Percentiles rank a stretch among this genome's conserved stretches.
Conservation (phyloP, 768 basidiomycete species). For the Coprinopsis sp. region DNA sequence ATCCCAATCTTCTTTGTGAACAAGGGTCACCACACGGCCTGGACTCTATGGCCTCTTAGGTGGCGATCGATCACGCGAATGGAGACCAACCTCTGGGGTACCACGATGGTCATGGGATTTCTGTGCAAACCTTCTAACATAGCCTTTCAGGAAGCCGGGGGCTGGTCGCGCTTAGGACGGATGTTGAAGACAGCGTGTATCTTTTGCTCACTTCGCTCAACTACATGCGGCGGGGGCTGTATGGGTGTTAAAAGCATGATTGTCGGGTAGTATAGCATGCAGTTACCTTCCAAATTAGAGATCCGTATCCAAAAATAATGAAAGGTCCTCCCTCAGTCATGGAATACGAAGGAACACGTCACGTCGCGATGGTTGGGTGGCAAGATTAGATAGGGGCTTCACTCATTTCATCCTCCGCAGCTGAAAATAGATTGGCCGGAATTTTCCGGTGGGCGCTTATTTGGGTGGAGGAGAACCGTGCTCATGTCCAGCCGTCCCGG, state of each 20-base stretch:
- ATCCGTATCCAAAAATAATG: slow-evolving; percentile 89
- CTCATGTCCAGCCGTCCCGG: no score
- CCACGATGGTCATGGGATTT: slow-evolving; percentile 91
- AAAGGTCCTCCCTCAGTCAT: slow-evolving; percentile 31
- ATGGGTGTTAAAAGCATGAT: neutral
- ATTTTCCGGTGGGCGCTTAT: no score
- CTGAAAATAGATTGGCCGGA: no score
- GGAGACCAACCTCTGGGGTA: slow-evolving; percentile 64
- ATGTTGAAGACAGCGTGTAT: neutral
- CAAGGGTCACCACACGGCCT: slow-evolving; percentile 85
- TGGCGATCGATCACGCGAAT: neutral
- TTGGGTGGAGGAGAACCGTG: no score
- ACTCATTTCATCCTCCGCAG: no score
- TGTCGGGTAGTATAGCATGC: neutral
- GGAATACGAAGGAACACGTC: no score
- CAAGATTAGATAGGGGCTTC: no score
- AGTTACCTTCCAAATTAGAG: slow-evolving; percentile 83
- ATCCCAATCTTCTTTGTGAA: slow-evolving; percentile 88
- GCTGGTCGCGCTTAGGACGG: slow-evolving; percentile 29
- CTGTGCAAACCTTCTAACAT: slow-evolving; percentile 87
- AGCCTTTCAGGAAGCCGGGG: slow-evolving; percentile 85
- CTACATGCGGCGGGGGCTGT: slow-evolving; percentile 85
- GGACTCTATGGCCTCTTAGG: slow-evolving; percentile 47
- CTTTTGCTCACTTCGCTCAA: slow-evolving; percentile 48
- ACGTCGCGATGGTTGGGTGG: no score